Conservation (phyloP, 495 filamentous ascomycete species). For the Elasticomyces elasticus region DNA sequence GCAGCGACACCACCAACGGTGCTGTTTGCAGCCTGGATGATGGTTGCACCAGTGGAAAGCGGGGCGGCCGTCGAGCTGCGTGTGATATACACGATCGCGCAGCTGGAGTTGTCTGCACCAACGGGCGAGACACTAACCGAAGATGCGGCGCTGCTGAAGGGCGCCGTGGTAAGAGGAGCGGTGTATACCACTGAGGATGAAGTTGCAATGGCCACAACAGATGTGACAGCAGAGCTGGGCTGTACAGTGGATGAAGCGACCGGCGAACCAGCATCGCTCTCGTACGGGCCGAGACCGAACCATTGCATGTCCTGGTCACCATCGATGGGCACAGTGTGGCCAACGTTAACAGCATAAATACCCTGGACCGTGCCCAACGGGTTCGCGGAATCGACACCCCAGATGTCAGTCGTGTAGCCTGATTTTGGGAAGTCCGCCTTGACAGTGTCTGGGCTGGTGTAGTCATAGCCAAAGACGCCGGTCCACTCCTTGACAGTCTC, state of each 20-base stretch:
- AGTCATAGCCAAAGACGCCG: conserved; percentile 36
- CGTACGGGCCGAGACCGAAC: conserved; percentile 19
- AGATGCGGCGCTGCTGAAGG: neutral
- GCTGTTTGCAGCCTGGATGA: neutral
- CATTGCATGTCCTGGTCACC: conserved; percentile 18
- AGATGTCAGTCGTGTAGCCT: conserved; percentile 28
- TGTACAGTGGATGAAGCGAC: neutral
- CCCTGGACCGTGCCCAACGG: conserved; percentile 14
- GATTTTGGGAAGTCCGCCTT: conserved; percentile 33
- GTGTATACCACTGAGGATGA: neutral
- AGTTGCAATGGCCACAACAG: neutral
- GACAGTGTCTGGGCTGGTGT: conserved; percentile 24
- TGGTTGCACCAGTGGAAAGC: neutral
- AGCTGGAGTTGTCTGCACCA: neutral
- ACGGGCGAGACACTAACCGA: neutral
- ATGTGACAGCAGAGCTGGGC: neutral
- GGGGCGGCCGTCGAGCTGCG: neutral
- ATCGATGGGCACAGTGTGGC: conserved; percentile 20
- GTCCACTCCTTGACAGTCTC: conserved; percentile 53
- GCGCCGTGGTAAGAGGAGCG: neutral
- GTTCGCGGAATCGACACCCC: conserved; percentile 15
- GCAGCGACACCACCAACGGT: neutral
- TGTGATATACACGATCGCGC: neutral
- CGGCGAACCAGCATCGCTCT: neutral
- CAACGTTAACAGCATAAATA: conserved; percentile 15